Evolutionary conservation across 495 filamentous ascomycete species (phyloP).

Genomic region (Penicillium angulare): DNA sequence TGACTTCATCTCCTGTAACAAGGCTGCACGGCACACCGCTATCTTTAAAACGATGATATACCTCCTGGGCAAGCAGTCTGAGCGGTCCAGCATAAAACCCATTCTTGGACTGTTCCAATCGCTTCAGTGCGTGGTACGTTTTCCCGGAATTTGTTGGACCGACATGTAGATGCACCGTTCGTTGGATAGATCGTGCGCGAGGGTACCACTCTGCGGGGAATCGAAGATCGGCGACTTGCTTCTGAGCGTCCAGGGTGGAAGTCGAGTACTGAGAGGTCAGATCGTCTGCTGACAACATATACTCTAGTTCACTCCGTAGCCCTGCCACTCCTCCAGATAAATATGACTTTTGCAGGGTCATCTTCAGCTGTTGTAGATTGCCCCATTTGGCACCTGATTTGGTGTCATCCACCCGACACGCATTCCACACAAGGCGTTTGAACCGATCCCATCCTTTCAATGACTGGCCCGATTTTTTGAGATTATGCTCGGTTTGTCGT

Average conservation of each 20-base stretch:
- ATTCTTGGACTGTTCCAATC: conserved; percentile 69
- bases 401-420: conserved; percentile 27
- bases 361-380: conserved; percentile 26
- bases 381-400: conserved; percentile 11
- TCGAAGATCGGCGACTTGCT: conserved; percentile 70
- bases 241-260: conserved; percentile 56
- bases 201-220: conserved; percentile 93
- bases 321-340: conserved; percentile 44
- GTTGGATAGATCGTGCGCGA: conserved; percentile 68
- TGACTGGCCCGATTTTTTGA: conserved; percentile 10
- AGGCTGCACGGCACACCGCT: conserved; percentile 73
- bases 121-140: conserved; percentile 89
- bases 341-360: conserved; percentile 55
- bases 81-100: conserved; percentile 93
- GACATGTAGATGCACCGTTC: conserved; percentile 89
- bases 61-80: conserved; percentile 88
- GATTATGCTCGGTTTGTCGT: conserved; percentile 21
- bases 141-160: conserved; percentile 98
- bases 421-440: conserved; percentile 36
- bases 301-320: conserved; percentile 56
- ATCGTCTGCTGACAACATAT: conserved; percentile 55
- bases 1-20: conserved; percentile 87
- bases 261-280: conserved; percentile 42
- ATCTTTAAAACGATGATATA: conserved; percentile 76
- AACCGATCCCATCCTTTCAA: conserved; percentile 31